Evolutionary conservation across 768 basidiomycete species (phyloP).

Genomic region (Hericium rajendrae): DNA sequence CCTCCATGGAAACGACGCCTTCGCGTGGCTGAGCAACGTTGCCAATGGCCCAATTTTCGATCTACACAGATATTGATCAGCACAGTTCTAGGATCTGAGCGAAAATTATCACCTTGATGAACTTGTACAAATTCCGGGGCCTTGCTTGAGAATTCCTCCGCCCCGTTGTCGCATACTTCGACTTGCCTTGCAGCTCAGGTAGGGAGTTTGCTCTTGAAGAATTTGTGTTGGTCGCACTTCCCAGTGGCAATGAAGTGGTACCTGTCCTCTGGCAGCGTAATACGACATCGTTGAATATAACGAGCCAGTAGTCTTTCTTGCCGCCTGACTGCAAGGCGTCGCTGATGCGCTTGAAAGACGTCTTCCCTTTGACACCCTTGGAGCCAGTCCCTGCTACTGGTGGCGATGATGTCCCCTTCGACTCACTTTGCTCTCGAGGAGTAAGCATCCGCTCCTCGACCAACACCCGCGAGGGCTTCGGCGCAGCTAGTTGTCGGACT

Average conservation of each 20-base stretch:
- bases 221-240: slow-evolving; percentile 35
- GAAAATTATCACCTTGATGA: slow-evolving; percentile 55
- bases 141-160: slow-evolving; percentile 67
- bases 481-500: slow-evolving; percentile 83
- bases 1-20: slow-evolving; percentile 84
- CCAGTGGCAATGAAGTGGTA: slow-evolving; percentile 75
- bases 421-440: slow-evolving; percentile 19
- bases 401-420: slow-evolving; percentile 22
- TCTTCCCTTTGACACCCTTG: slow-evolving; percentile 68
- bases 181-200: slow-evolving; percentile 76
- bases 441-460: slow-evolving; percentile 63
- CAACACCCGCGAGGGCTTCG: slow-evolving; percentile 84
- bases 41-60: slow-evolving; percentile 82
- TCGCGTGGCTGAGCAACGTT: slow-evolving; percentile 66
- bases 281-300: slow-evolving; percentile 93
- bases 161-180: slow-evolving; percentile 78
- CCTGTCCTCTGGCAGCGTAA: slow-evolving; percentile 87
- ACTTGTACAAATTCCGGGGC: slow-evolving; percentile 89
- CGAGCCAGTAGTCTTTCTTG: slow-evolving; percentile 89
- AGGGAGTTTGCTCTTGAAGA: slow-evolving; percentile 65
- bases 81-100: background rate
- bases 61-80: slow-evolving; percentile 31
- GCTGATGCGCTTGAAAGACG: slow-evolving; percentile 82
- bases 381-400: slow-evolving; percentile 23
- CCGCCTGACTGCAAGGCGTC: slow-evolving; percentile 68